Evolutionary conservation across 805 yeast genomes (phyloP).

Genomic region (Ogataea populi-albae): DNA sequence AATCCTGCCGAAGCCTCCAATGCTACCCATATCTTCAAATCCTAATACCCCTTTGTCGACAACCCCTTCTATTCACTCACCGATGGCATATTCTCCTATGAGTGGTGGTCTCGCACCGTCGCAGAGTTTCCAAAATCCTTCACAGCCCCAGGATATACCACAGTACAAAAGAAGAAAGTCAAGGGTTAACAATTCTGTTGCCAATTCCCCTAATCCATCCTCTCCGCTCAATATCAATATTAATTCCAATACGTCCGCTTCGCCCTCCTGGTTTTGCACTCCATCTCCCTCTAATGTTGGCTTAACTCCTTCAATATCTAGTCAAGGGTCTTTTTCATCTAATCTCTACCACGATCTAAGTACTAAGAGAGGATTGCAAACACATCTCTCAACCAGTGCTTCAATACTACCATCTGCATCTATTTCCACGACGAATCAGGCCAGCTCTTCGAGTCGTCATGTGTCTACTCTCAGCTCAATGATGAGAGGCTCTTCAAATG

Average conservation of each 20-base stretch:
- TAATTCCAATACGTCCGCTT: constrained; percentile 7
- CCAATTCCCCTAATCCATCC: constrained; percentile 24
- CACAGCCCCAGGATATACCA: constrained; percentile 31
- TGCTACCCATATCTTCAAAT: constrained; percentile 7
- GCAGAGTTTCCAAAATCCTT: constrained; percentile 10
- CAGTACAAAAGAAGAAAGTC: constrained; percentile 34
- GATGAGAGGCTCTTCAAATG: constrained; percentile 1
- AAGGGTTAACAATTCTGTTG: constrained; percentile 10
- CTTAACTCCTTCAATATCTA: constrained; percentile 20
- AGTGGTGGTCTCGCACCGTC: constrained; percentile 4
- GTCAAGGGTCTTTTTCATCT: constrained; percentile 28
- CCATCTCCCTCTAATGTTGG: constrained; percentile 18
- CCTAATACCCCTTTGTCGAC: constrained; percentile 24
- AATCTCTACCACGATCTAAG: constrained; percentile 28
- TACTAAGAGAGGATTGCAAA: constrained; percentile 23
- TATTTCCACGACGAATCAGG: background rate
- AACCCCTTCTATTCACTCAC: constrained; percentile 19
- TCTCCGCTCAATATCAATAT: constrained; percentile 22
- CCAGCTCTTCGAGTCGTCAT: too few species aligned
- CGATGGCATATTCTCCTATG: constrained; percentile 16
- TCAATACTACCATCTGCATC: constrained; percentile 4
- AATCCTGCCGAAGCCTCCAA: constrained; percentile 33
- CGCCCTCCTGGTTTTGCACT: constrained; percentile 10
- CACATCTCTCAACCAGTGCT: constrained; percentile 1
- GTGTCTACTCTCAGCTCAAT: background rate